Conservation (phyloP, 768 basidiomycete species). For the Gautieria morchelliformis region DNA sequence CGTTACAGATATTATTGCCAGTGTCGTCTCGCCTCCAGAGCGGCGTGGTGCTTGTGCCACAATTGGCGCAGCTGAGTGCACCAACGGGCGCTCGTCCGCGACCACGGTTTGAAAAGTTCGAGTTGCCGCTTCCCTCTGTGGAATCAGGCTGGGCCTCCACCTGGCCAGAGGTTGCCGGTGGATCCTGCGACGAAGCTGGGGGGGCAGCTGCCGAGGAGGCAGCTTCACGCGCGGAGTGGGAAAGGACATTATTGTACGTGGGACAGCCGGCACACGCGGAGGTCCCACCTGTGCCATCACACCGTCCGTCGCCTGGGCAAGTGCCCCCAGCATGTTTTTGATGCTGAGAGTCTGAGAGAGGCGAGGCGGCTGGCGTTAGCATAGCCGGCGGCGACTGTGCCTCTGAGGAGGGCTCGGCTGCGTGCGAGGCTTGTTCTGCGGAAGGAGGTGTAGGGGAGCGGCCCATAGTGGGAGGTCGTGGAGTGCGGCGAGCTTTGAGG, state of each 20-base stretch:
- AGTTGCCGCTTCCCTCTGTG: constrained; percentile 4
- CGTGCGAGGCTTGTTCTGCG: constrained; percentile 20
- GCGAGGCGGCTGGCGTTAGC: constrained; percentile 17
- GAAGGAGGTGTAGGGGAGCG: constrained; percentile 28
- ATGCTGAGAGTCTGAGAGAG: constrained; percentile 10
- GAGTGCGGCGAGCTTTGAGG: constrained; percentile 73
- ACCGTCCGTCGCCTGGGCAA: constrained; percentile 97
- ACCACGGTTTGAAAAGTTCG: constrained; percentile 6
- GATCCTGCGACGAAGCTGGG: constrained; percentile 15
- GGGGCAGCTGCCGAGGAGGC: constrained; percentile 20
- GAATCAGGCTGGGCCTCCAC: constrained; percentile 6
- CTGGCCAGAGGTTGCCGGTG: constrained; percentile 13
- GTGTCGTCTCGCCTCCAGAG: constrained; percentile 85
- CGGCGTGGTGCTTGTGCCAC: constrained; percentile 82
- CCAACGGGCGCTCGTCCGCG: constrained; percentile 39
- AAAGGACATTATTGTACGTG: constrained; percentile 82
- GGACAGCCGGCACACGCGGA: constrained; percentile 92
- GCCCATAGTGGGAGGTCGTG: constrained; percentile 54
- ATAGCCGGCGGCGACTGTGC: constrained; percentile 16
- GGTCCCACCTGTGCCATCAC: constrained; percentile 95
- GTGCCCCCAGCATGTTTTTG: constrained; percentile 39
- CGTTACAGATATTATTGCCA: constrained; percentile 91
- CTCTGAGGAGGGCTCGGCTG: constrained; percentile 18
- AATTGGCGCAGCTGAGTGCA: constrained; percentile 78
- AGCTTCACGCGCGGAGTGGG: constrained; percentile 33